phyloP scores from a whole-genome alignment of 495 filamentous ascomycete genomes.

The Aspergillus biplanus region DNA sequence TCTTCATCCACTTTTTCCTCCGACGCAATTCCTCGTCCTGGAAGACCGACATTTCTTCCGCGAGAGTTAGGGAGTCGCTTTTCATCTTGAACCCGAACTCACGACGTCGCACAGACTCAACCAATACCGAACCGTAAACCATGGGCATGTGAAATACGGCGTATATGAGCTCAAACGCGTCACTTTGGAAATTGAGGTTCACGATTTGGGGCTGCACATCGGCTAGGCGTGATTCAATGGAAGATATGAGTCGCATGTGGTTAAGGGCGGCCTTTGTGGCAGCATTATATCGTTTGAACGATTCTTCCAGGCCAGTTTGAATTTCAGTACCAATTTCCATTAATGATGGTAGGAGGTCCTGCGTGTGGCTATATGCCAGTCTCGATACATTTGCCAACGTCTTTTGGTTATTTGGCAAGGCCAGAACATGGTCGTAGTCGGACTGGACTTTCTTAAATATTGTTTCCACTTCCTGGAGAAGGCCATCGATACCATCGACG shows the following conservation, averaged over 20 bases:
- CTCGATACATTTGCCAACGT: constrained; percentile 81
- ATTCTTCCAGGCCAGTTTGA: constrained; percentile 69
- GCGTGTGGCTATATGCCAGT: constrained; percentile 83
- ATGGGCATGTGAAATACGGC: constrained; percentile 79
- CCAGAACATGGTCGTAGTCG: constrained; percentile 80
- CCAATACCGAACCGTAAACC: constrained; percentile 83
- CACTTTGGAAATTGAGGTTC: constrained; percentile 67
- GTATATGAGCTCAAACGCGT: constrained; percentile 75
- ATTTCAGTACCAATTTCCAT: constrained; percentile 72
- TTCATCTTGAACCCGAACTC: constrained; percentile 93
- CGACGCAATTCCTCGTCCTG: constrained; percentile 90
- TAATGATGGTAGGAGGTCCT: constrained; percentile 83
- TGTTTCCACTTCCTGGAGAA: constrained; percentile 84
- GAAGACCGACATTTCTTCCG: constrained; percentile 87
- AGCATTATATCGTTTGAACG: constrained; percentile 64
- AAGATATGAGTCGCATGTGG: constrained; percentile 79
- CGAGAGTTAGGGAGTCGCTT: constrained; percentile 77
- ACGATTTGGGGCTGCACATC: constrained; percentile 71
- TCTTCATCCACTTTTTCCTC: constrained; percentile 87
- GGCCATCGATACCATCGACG: constrained; percentile 50
- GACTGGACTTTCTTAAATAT: constrained; percentile 83
- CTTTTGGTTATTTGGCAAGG: constrained; percentile 67
- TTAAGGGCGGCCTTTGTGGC: constrained; percentile 61
- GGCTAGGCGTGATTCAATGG: constrained; percentile 72
- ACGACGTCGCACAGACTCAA: constrained; percentile 80